Evolutionary conservation across 805 yeast species (phyloP).

Genomic region (Wickerhamiella spandovensis): DNA sequence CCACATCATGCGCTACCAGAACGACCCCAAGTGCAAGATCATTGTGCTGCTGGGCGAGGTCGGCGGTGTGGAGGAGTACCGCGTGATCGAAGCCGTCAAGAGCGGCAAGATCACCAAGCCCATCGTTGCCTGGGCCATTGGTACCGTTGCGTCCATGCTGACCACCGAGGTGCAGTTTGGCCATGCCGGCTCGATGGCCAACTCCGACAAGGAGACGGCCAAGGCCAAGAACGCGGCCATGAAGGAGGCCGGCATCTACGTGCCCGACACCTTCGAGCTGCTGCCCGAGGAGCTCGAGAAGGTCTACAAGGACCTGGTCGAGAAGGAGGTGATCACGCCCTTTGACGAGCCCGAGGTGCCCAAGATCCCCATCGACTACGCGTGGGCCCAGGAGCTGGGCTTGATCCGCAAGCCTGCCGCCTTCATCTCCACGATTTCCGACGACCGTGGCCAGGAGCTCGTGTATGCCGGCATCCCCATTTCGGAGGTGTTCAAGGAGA

Average conservation of each 20-base stretch:
- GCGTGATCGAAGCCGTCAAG: slow-evolving; percentile 56
- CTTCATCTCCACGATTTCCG: slow-evolving; percentile 35
- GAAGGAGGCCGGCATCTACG: slow-evolving; percentile 86
- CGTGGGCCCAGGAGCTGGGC: slow-evolving; percentile 37
- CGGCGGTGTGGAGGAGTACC: slow-evolving; percentile 64
- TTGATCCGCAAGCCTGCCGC: slow-evolving; percentile 36
- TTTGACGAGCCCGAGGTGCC: slow-evolving; percentile 33
- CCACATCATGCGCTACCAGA: slow-evolving; percentile 50
- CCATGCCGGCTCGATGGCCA: slow-evolving; percentile 60
- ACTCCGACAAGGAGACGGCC: slow-evolving; percentile 60
- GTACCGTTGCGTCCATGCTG: slow-evolving; percentile 59
- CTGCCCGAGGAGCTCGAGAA: slow-evolving; percentile 27
- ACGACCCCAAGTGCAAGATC: slow-evolving; percentile 53
- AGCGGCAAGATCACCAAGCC: slow-evolving; percentile 52
- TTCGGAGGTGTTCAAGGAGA: slow-evolving; percentile 34
- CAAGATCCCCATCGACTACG: slow-evolving; percentile 35
- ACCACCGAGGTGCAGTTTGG: slow-evolving; percentile 49
- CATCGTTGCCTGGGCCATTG: slow-evolving; percentile 60
- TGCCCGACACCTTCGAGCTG: slow-evolving; percentile 60
- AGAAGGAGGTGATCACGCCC: slow-evolving; percentile 28
- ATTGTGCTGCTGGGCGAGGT: slow-evolving; percentile 55
- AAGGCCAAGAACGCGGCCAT: slow-evolving; percentile 57
- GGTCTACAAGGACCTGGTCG: slow-evolving; percentile 68
- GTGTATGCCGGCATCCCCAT: slow-evolving; percentile 35
- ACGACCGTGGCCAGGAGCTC: slow-evolving; percentile 35